Conservation (phyloP, 1,284 basidiomycete species). For the Entoloma clypeatum region DNA sequence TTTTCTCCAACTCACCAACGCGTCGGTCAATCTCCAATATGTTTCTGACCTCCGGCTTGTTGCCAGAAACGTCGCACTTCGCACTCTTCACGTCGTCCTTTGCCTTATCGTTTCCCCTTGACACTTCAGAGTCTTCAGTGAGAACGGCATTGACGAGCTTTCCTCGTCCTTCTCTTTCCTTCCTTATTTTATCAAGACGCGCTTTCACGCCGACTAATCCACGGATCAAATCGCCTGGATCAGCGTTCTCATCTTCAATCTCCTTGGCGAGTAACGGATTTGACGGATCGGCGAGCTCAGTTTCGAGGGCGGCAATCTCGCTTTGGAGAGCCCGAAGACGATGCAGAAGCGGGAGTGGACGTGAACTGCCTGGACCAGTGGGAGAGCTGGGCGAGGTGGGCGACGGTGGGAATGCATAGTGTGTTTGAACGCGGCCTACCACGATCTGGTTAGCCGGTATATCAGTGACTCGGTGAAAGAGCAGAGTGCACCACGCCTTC, state of each 20-base stretch:
- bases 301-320: slow-evolving; percentile 63
- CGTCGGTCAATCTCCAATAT: slow-evolving; percentile 76
- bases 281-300: slow-evolving; percentile 66
- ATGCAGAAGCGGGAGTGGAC: slow-evolving; percentile 52
- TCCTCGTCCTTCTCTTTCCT: slow-evolving; percentile 61
- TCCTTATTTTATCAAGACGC: slow-evolving; percentile 63
- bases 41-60: slow-evolving; percentile 39
- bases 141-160: slow-evolving; percentile 61
- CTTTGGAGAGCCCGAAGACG: slow-evolving; percentile 59
- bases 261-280: slow-evolving; percentile 58
- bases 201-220: slow-evolving; percentile 70
- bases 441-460: too few species aligned
- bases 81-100: slow-evolving; percentile 11
- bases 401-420: slow-evolving; percentile 68
- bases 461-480: too few species aligned
- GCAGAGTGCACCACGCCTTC: slow-evolving; percentile 40
- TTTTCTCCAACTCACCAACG: slow-evolving; percentile 73
- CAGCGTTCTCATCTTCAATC: slow-evolving; percentile 54
- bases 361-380: slow-evolving; percentile 26
- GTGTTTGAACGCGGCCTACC: slow-evolving; percentile 47
- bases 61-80: slow-evolving; percentile 21
- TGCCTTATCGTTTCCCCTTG: slow-evolving; percentile 21
- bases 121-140: too few species aligned
- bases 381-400: slow-evolving; percentile 43
- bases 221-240: slow-evolving; percentile 71